Percentiles rank a stretch among this genome's conserved stretches.
Evolutionary conservation across 2,329 filamentous ascomycete species (phyloP).

Genomic region (Colletotrichum australisinense): DNA sequence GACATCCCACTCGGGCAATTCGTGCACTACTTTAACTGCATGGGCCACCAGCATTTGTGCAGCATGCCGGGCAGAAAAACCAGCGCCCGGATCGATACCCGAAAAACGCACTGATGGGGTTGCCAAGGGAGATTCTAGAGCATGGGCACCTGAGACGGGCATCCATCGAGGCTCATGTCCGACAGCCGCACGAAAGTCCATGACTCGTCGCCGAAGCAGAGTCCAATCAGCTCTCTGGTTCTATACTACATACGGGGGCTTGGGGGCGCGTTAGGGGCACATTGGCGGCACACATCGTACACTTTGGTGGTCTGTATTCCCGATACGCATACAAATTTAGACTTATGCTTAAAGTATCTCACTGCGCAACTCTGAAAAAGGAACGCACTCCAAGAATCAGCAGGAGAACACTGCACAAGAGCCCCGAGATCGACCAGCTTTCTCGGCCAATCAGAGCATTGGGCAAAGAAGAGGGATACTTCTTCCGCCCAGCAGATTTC

Average conservation of each 20-base stretch:
- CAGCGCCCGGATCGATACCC: not conserved
- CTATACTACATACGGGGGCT: not conserved
- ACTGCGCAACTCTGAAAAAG: not conserved
- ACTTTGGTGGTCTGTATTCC: not conserved
- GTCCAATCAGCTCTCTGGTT: not conserved
- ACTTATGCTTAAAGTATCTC: conserved; percentile 8
- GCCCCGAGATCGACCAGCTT: not conserved
- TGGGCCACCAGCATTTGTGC: not conserved
- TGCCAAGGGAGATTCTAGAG: not conserved
- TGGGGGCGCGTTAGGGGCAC: not conserved
- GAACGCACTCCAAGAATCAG: not conserved
- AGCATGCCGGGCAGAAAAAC: not conserved
- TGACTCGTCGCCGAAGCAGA: conserved; percentile 7
- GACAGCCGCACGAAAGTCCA: conserved; percentile 5
- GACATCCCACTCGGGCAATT: no score
- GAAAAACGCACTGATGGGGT: not conserved
- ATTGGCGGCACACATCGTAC: not conserved
- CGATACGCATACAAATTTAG: not conserved
- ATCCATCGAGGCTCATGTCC: conserved; percentile 3
- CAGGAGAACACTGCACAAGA: not conserved
- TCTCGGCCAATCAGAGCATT: not conserved
- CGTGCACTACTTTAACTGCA: not conserved
- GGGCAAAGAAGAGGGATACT: not conserved
- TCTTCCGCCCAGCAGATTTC: not conserved
- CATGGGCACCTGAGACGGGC: conserved; percentile 9